Conservation (phyloP, 164 flowering plant genomes). For the Dillenia suffruticosa region DNA sequence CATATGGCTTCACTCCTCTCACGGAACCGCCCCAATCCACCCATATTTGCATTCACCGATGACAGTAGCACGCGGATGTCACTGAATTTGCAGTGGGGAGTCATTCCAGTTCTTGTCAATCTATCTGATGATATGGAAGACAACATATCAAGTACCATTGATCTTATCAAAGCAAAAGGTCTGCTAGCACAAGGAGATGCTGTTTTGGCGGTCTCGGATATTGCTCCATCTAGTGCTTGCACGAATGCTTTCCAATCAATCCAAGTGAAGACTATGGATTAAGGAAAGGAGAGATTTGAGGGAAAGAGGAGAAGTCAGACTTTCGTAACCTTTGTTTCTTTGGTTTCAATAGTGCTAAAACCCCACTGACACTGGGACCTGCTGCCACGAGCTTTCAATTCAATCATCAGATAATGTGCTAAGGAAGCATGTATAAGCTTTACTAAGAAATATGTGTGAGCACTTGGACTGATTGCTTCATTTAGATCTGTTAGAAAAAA, state of each 20-base stretch:
- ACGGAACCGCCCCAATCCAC: constrained; percentile 76
- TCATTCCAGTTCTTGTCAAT: constrained; percentile 51
- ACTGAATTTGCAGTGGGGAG: constrained; percentile 81
- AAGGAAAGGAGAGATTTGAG: neutral
- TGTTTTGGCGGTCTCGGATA: constrained; percentile 68
- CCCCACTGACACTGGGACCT: too few species aligned
- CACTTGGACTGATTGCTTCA: too few species aligned
- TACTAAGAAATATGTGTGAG: too few species aligned
- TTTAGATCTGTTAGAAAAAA: too few species aligned
- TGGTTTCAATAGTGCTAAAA: too few species aligned
- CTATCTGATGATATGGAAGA: constrained; percentile 68
- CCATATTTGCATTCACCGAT: constrained; percentile 80
- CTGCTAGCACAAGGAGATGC: constrained; percentile 56
- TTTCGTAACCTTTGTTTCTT: too few species aligned
- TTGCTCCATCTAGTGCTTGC: constrained; percentile 30
- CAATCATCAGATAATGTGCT: too few species aligned
- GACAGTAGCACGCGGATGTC: constrained; percentile 49
- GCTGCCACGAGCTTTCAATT: too few species aligned
- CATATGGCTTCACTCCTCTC: constrained; percentile 83
- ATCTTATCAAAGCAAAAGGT: constrained; percentile 48
- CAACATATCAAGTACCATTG: constrained; percentile 26
- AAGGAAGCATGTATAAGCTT: too few species aligned
- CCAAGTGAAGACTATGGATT: constrained; percentile 53
- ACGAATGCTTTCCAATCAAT: constrained; percentile 53
- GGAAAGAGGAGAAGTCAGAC: too few species aligned